Evolutionary conservation across 2,329 filamentous ascomycete species (phyloP).

Genomic region (Huntiella abstrusa): DNA sequence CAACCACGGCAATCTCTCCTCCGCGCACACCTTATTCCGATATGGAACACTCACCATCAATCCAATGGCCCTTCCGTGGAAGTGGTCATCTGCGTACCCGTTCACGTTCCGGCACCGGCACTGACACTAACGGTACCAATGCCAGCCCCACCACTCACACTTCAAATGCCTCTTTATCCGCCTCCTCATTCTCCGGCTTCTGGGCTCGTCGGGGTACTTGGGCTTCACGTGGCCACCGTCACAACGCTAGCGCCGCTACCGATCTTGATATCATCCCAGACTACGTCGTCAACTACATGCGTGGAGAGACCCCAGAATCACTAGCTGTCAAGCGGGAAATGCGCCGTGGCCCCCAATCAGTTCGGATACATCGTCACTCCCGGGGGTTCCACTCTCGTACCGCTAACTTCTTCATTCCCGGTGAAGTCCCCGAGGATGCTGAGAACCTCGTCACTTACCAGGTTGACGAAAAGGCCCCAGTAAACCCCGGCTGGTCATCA

Average conservation of each 20-base stretch:
- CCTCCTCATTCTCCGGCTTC: slow-evolving; percentile 7
- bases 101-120: slow-evolving; percentile 4
- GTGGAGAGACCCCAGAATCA: slow-evolving; percentile 35
- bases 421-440: slow-evolving; percentile 13
- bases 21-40: slow-evolving; percentile 1
- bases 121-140: slow-evolving; percentile 4
- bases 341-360: slow-evolving; percentile 11
- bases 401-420: slow-evolving; percentile 17
- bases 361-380: slow-evolving; percentile 8
- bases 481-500: slow-evolving; percentile 15
- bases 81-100: slow-evolving; percentile 4
- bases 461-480: slow-evolving; percentile 7
- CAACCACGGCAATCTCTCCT: neutral
- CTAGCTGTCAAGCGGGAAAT: slow-evolving; percentile 27
- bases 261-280: slow-evolving; percentile 31
- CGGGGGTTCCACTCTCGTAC: slow-evolving; percentile 17
- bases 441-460: neutral
- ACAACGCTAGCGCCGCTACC: slow-evolving; percentile 17
- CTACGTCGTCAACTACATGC: slow-evolving; percentile 35
- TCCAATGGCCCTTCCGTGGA: slow-evolving; percentile 12
- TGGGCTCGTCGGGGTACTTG: slow-evolving; percentile 9
- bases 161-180: slow-evolving; percentile 1
- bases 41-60: slow-evolving; percentile 3
- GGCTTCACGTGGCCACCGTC: slow-evolving; percentile 4
- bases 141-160: neutral